These are phyloP conservation scores for Ilex asprella DNA, from an alignment of 257 asterid species.

Conservation along the genomic window DNA sequence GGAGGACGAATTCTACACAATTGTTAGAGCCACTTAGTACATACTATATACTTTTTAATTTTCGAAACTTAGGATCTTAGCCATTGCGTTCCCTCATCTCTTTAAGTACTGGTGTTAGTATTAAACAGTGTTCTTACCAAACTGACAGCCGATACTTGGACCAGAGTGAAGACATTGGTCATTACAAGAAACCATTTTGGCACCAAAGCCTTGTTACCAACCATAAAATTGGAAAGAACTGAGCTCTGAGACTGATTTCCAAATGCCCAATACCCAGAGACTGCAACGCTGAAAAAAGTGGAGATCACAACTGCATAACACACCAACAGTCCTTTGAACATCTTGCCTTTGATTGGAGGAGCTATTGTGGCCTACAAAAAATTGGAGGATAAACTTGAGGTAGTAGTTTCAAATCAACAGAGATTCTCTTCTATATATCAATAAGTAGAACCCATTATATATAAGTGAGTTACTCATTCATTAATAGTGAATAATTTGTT, in stretches of 20 bases:
- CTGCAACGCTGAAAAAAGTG: constrained; percentile 56
- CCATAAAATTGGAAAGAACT: constrained; percentile 52
- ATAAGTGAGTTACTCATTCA: too few relatives aligned
- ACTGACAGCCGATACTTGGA: constrained; percentile 42
- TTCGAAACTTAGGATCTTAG: too few relatives aligned
- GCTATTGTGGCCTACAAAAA: constrained; percentile 58
- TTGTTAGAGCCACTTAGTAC: too few relatives aligned
- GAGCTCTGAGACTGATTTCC: constrained; percentile 49
- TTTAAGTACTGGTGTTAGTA: too few relatives aligned
- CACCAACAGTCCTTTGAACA: constrained; percentile 62
- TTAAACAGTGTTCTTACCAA: constrained; percentile 27
- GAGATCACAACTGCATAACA: constrained; percentile 51
- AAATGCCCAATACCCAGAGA: constrained; percentile 82
- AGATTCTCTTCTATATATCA: too few relatives aligned
- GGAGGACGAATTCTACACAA: too few relatives aligned
- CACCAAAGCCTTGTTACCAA: constrained; percentile 32
- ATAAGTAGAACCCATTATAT: too few relatives aligned
- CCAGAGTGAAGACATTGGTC: constrained; percentile 41
- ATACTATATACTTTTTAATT: too few relatives aligned
- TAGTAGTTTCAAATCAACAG: too few relatives aligned
- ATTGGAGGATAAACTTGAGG: too few relatives aligned
- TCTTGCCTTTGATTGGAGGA: constrained; percentile 62
- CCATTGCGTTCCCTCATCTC: too few relatives aligned
- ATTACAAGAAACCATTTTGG: constrained; percentile 54
- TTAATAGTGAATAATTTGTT: too few relatives aligned